Evolutionary conservation across 108 stramenopile species (phyloP), one percentile per base, ranked within the genome.

Genomic region (Nitzschia sp.): DNA sequence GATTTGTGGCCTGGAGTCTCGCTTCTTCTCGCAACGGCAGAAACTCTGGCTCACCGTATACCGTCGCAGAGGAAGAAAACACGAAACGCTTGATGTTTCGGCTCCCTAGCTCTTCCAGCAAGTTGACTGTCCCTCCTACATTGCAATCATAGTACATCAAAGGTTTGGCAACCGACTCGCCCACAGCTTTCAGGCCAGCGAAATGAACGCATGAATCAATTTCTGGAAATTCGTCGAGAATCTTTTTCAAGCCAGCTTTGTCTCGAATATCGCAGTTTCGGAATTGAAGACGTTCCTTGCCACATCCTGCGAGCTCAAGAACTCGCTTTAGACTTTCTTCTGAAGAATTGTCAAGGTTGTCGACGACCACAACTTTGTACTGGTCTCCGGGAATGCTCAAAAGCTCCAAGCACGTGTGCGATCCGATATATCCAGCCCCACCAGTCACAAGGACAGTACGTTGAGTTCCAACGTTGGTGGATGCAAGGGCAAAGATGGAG

Each of bases 361-460:
- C 98, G 28, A 98, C 82, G 1, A 97, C 96, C 1, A 96, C 87
- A 15, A 97, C 93, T 30, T 80, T 71, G 67, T 96, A 93, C 23
- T 80, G 57, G 0, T 77, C 68, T 1, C 46, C 54, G 0, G 79
- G 67, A 15, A 94, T 85, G 45, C 88, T 66, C 27, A 99, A 77
- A 27, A 99, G 80, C 72, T 96, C 94, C 53, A 98, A 65, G 64
- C 96, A 94, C 2, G 99, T 99, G 75, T 99, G 99, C 2, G 91
- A 91, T 26, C 98, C 99, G 64, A 99, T 99, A 87, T 97, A 99
- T 16, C 99, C 99, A 0, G 95, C 88, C 6, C 99, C 99, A 19
- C 99, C 99, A 0, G 98, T 96, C 9, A 98, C 97, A 15, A 99
- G 81, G 11, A 99, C 95, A 13, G 93, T 94, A 15, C 89, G 76